Conservation (phyloP, 768 basidiomycete genomes). For the Lanmaoa pseudosensibilis region DNA sequence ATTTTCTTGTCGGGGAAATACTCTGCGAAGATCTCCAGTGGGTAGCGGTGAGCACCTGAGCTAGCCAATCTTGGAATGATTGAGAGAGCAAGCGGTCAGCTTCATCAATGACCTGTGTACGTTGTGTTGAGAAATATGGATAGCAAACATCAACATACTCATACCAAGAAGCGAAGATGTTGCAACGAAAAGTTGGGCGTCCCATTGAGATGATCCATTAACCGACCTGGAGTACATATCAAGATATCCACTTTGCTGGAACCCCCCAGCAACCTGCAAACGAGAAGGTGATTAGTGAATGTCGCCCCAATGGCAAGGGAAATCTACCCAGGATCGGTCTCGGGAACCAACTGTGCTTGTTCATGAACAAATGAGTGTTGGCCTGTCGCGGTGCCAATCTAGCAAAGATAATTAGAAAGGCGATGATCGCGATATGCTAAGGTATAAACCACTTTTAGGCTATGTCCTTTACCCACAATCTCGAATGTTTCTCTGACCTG, state of each 20-base stretch:
- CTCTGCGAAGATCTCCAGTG: slow-evolving; percentile 36
- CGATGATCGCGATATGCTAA: neutral
- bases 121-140: neutral
- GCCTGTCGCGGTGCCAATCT: slow-evolving; percentile 84
- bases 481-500: slow-evolving; percentile 96
- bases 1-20: neutral
- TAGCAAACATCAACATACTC: slow-evolving; percentile 25
- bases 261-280: slow-evolving; percentile 69
- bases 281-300: neutral
- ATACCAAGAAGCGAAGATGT: slow-evolving; percentile 90
- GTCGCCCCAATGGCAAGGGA: neutral
- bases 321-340: slow-evolving; percentile 52
- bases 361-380: slow-evolving; percentile 95
- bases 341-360: slow-evolving; percentile 74
- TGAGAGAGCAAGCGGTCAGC: slow-evolving; percentile 95
- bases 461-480: slow-evolving; percentile 76
- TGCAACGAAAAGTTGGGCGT: slow-evolving; percentile 91
- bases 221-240: slow-evolving; percentile 91
- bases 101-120: slow-evolving; percentile 86
- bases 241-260: slow-evolving; percentile 91
- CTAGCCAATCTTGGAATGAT: slow-evolving; percentile 95
- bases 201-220: slow-evolving; percentile 90
- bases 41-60: slow-evolving; percentile 77
- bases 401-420: slow-evolving; percentile 5
- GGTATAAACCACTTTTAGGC: slow-evolving; percentile 61